Evolutionary conservation across 2,329 filamentous ascomycete species (phyloP).

Genomic region (Coniochaeta sp.): DNA sequence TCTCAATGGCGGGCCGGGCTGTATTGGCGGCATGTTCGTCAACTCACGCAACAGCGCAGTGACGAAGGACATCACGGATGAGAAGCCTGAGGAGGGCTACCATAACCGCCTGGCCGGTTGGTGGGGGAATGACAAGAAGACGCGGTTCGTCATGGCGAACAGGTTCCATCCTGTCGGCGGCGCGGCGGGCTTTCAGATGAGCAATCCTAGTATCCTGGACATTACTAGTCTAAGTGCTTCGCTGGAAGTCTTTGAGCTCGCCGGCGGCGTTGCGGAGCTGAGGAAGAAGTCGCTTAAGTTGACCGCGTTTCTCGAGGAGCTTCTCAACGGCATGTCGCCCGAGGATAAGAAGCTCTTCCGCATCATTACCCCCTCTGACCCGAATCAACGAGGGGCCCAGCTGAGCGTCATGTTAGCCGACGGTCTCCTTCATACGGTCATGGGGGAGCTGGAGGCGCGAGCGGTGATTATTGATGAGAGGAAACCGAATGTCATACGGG

Average conservation of each 20-base stretch:
- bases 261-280: conserved; percentile 53
- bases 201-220: conserved; percentile 70
- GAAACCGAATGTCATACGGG: conserved; percentile 66
- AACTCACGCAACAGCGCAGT: conserved; percentile 56
- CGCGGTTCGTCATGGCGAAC: conserved; percentile 71
- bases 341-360: conserved; percentile 33
- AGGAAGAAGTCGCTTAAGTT: conserved; percentile 58
- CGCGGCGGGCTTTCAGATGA: conserved; percentile 69
- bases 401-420: conserved; percentile 57
- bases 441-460: conserved; percentile 51
- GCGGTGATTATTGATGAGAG: conserved; percentile 69
- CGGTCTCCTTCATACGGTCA: conserved; percentile 56
- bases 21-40: conserved; percentile 68
- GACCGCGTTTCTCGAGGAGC: conserved; percentile 61
- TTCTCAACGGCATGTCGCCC: conserved; percentile 37
- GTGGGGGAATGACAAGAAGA: conserved; percentile 69
- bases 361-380: conserved; percentile 61
- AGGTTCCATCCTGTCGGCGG: conserved; percentile 64
- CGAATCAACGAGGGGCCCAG: conserved; percentile 62
- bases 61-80: conserved; percentile 21
- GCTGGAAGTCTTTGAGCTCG: conserved; percentile 62
- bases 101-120: conserved; percentile 62
- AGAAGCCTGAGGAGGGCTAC: conserved; percentile 27
- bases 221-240: conserved; percentile 63
- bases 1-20: conserved; percentile 68